phyloP scores from a whole-genome alignment of 768 basidiomycete genomes.

The Artomyces pyxidatus region DNA sequence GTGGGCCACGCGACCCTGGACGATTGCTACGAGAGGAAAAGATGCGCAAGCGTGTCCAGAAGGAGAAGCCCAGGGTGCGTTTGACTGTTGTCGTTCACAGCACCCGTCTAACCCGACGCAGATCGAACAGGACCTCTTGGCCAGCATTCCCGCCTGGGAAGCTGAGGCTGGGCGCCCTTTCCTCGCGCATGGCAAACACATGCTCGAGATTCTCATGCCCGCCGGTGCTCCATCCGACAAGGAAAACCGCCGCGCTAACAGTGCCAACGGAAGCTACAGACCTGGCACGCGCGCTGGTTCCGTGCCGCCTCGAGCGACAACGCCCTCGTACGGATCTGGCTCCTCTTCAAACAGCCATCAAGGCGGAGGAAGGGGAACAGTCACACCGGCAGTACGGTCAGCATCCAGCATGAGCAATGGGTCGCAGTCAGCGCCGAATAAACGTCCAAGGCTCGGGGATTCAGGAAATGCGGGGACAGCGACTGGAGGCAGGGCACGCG shows the following conservation, averaged over 20 bases:
- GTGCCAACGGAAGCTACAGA: slow-evolving; percentile 2
- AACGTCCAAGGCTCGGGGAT: slow-evolving; percentile 52
- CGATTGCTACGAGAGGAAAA: slow-evolving; percentile 89
- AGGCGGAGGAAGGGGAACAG: slow-evolving; percentile 30
- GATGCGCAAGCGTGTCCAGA: slow-evolving; percentile 88
- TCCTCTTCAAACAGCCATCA: slow-evolving; percentile 18
- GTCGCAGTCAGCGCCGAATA: slow-evolving; percentile 47
- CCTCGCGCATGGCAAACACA: slow-evolving; percentile 76
- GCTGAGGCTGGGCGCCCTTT: slow-evolving; percentile 63
- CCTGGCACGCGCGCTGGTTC: slow-evolving; percentile 36
- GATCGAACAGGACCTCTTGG: slow-evolving; percentile 84
- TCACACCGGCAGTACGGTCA: slow-evolving; percentile 59
- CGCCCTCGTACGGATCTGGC: slow-evolving; percentile 34
- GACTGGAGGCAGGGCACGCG: slow-evolving; percentile 18
- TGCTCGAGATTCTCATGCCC: slow-evolving; percentile 70
- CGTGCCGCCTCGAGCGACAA: slow-evolving; percentile 54
- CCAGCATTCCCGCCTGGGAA: slow-evolving; percentile 82
- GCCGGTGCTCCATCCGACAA: slow-evolving; percentile 60
- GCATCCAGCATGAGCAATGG: slow-evolving; percentile 33
- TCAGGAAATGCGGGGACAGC: slow-evolving; percentile 24
- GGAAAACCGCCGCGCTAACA: slow-evolving; percentile 48
- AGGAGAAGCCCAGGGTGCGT: slow-evolving; percentile 87
- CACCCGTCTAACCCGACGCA: slow-evolving; percentile 27
- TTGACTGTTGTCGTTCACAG: no score
- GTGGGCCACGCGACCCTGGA: slow-evolving; percentile 78